Evolutionary conservation across 805 yeast species (phyloP), one percentile per base, ranked within the genome.

Genomic region (Candida pseudoglaebosa): DNA sequence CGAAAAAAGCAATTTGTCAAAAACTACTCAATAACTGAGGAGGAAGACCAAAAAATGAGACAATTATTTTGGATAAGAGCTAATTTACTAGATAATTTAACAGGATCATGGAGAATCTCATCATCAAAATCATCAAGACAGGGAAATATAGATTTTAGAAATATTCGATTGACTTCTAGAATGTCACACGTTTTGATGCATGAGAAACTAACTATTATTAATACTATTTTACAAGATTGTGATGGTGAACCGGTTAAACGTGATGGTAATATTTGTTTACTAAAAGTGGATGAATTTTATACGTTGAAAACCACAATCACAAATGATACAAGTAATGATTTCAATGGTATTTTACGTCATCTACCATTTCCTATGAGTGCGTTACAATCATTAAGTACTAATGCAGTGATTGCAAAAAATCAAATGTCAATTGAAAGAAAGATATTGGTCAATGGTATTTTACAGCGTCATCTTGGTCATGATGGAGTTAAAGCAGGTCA

Each of bases 21-120:
- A 24, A 82, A 77, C 50, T 64, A 69, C 43, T 75, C 64, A 43
- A 64, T 75, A 4, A 66, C 77, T 0, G 74, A 69, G 34, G 79
- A 76, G 7, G 87, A 84, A 43, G 81, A 74, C 24, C 49, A 49
- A 32, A 73, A 67, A 38, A 74, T 78, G 61, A 69, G 78, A 40
- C 81, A 79, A 44, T 63, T 76, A 2, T 93, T 89, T 57, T 91
- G 99, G 99, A 75, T 84, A 45, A 64, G 95, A 41, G 79, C 83
- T 40, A 71, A 73, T 43, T 56, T 93, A 1, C 62, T 91, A 37
- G 67, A 72, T 33, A 64, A 66, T 12, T 49, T 93, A 4, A 56
- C 61, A 2, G 96, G 95, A 2, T 49, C 57, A 2, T 91, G 99
- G 99, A 51, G 50, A 16, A 57, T 67, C 3, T 42, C 36, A 4